These are phyloP conservation scores for Infundibulicybe gibba DNA, from an alignment of 768 basidiomycete genomes.

Conservation along the genomic window DNA sequence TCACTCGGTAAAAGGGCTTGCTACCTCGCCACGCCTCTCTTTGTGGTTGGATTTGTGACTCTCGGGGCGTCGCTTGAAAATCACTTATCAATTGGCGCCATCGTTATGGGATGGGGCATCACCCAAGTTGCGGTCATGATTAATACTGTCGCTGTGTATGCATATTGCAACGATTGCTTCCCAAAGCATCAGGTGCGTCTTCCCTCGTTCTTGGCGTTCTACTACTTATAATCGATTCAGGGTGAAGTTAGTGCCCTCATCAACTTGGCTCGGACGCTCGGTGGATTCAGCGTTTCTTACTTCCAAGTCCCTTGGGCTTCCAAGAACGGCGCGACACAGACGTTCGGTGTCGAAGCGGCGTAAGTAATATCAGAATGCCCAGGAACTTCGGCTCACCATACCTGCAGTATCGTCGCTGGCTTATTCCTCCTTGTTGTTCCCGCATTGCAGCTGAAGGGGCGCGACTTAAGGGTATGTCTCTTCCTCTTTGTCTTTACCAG, in stretches of 20 bases:
- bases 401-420: slow-evolving; percentile 40
- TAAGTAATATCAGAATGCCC: slow-evolving; percentile 22
- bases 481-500: no score
- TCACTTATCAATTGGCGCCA: slow-evolving; percentile 42
- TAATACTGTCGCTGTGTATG: slow-evolving; percentile 60
- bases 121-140: slow-evolving; percentile 54
- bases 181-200: slow-evolving; percentile 24
- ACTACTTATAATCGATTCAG: slow-evolving; percentile 14
- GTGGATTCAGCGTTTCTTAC: slow-evolving; percentile 63
- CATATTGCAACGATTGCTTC: slow-evolving; percentile 27
- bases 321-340: slow-evolving; percentile 56
- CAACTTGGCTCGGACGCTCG: slow-evolving; percentile 54
- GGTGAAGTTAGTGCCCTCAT: slow-evolving; percentile 64
- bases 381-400: background rate
- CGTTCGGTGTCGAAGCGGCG: slow-evolving; percentile 62
- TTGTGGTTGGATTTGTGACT: slow-evolving; percentile 56
- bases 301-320: slow-evolving; percentile 66
- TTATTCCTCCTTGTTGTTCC: slow-evolving; percentile 52
- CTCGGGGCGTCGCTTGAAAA: slow-evolving; percentile 55
- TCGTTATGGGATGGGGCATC: slow-evolving; percentile 72
- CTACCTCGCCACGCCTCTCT: slow-evolving; percentile 55
- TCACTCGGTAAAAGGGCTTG: slow-evolving; percentile 40
- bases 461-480: slow-evolving; percentile 37
- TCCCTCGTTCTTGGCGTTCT: background rate
- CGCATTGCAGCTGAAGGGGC: slow-evolving; percentile 45